phyloP scores from a whole-genome alignment of 129 eudicot species.

The Pittosporum tobira region DNA sequence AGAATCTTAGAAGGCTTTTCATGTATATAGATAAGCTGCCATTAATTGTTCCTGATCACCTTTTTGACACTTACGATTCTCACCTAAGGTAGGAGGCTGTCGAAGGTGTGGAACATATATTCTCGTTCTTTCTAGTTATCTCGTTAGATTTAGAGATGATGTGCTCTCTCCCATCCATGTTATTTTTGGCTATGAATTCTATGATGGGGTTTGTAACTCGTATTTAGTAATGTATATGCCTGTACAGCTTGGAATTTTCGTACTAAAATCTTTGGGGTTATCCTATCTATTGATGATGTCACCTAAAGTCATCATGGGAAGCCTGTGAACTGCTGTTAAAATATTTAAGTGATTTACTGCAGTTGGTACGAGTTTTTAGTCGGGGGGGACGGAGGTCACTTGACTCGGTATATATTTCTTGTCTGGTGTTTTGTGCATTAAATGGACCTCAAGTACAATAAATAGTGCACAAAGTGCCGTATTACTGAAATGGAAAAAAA shows the following conservation, averaged over 20 bases:
- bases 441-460: too few relatives aligned
- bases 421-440: too few relatives aligned
- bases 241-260: constrained; percentile 17
- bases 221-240: constrained; percentile 10
- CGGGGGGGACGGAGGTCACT: too few relatives aligned
- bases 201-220: neutral
- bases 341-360: neutral
- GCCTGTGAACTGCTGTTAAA: neutral
- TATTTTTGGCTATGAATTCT: constrained; percentile 11
- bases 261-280: neutral
- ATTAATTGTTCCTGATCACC: constrained; percentile 29
- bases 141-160: neutral
- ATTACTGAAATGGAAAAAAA: too few relatives aligned
- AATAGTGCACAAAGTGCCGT: too few relatives aligned
- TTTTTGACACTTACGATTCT: constrained; percentile 35
- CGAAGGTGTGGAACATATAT: neutral
- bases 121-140: constrained; percentile 3
- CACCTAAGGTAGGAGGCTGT: constrained; percentile 41
- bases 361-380: too few relatives aligned
- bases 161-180: neutral
- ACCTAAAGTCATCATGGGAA: neutral
- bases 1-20: constrained; percentile 49
- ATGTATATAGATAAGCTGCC: constrained; percentile 61
- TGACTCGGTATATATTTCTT: too few relatives aligned
- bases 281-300: neutral